Evolutionary conservation across 2,329 filamentous ascomycete genomes (phyloP).

Genomic region (Fusarium tricinctum): DNA sequence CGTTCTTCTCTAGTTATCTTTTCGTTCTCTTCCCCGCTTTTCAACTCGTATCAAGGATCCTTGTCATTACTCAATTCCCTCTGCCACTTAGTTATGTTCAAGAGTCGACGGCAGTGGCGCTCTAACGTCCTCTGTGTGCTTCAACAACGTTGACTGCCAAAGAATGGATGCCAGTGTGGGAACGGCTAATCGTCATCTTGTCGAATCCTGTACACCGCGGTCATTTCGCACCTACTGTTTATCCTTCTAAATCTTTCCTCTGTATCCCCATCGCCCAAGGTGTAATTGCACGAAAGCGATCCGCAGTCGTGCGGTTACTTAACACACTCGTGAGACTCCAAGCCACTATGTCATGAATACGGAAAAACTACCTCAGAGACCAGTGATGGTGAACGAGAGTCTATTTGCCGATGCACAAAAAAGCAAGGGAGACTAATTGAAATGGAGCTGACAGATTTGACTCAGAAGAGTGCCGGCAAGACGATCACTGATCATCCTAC

Average conservation of each 20-base stretch:
- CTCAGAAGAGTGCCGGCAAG: conserved; percentile 46
- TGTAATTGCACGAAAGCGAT: conserved; percentile 10
- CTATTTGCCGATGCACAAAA: conserved; percentile 40
- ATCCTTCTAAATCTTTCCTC: conserved; percentile 12
- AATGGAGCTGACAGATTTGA: conserved; percentile 51
- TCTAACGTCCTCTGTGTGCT: conserved; percentile 26
- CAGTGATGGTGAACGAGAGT: conserved; percentile 36
- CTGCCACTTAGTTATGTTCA: conserved; percentile 4
- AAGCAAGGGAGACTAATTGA: conserved; percentile 47
- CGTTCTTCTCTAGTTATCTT: not conserved
- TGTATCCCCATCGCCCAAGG: not conserved
- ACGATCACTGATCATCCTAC: conserved; percentile 46
- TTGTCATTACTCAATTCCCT: conserved; percentile 23
- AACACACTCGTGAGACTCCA: conserved; percentile 1
- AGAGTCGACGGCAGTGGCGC: conserved; percentile 41
- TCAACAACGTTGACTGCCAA: conserved; percentile 23
- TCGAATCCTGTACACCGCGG: conserved; percentile 17
- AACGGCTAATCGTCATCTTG: conserved; percentile 18
- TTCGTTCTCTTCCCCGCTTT: conserved; percentile 15
- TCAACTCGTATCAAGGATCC: conserved; percentile 19
- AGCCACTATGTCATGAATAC: conserved; percentile 17
- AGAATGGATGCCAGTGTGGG: conserved; percentile 35
- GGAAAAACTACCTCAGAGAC: conserved; percentile 24
- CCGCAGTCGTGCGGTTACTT: conserved; percentile 5
- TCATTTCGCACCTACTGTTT: not conserved